Percentiles rank a stretch among this genome's conserved stretches.
These are phyloP conservation scores for Paecilomyces fulvus DNA, from an alignment of 2,329 filamentous ascomycete genomes.

Conservation along the genomic window DNA sequence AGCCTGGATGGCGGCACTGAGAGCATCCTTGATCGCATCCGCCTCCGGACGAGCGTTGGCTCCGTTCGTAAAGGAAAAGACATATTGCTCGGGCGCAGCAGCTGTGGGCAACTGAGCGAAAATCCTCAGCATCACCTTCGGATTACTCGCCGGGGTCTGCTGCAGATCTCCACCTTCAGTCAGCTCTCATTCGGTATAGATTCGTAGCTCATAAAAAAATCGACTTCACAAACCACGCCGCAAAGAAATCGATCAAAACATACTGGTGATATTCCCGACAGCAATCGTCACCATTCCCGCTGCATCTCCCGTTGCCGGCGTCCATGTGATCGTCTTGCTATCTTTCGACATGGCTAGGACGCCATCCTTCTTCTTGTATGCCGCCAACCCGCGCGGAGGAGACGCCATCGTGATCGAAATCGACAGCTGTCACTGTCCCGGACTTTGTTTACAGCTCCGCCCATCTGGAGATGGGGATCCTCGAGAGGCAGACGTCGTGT, in stretches of 20 bases:
- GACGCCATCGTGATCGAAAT: slow-evolving; percentile 27
- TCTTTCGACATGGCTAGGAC: slow-evolving; percentile 67
- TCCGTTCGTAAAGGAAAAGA: slow-evolving; percentile 81
- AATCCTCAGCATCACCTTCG: slow-evolving; percentile 91
- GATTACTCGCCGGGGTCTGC: slow-evolving; percentile 77
- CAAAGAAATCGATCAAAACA: slow-evolving; percentile 3
- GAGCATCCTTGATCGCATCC: slow-evolving; percentile 70
- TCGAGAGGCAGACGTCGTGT: background rate
- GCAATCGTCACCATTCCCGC: slow-evolving; percentile 60
- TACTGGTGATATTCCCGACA: slow-evolving; percentile 75
- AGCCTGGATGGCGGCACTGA: slow-evolving; percentile 69
- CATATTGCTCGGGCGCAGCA: slow-evolving; percentile 54
- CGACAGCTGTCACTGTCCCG: slow-evolving; percentile 31
- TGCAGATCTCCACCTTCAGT: slow-evolving; percentile 62
- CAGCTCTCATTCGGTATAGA: background rate
- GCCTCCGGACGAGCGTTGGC: slow-evolving; percentile 72
- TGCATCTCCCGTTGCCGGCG: slow-evolving; percentile 54
- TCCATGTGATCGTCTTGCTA: slow-evolving; percentile 71
- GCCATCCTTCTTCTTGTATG: slow-evolving; percentile 96
- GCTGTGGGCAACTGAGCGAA: slow-evolving; percentile 58
- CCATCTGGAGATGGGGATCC: slow-evolving; percentile 21
- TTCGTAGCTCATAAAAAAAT: background rate
- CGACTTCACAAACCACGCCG: background rate
- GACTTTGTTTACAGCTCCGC: slow-evolving; percentile 22
- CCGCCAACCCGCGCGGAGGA: slow-evolving; percentile 52